These are phyloP conservation scores for Trichophyton equinum DNA, from an alignment of 2,329 filamentous ascomycete species.

Conservation along the genomic window DNA sequence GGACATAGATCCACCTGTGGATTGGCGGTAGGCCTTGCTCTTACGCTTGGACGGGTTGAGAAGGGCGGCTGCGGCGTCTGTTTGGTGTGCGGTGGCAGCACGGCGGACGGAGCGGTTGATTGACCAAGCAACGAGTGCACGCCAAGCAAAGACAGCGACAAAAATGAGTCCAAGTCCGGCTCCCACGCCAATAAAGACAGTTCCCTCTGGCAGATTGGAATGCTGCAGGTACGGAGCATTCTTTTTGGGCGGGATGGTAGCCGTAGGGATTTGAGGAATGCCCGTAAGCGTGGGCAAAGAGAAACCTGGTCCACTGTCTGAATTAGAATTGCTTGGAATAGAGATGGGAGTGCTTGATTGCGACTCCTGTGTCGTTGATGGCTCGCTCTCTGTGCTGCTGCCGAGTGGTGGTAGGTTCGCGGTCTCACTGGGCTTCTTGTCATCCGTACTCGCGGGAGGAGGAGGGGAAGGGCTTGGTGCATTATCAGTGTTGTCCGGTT, in stretches of 20 bases:
- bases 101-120: slow-evolving; percentile 83
- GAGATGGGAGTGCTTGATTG: background rate
- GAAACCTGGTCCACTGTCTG: slow-evolving; percentile 11
- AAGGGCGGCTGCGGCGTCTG: slow-evolving; percentile 53
- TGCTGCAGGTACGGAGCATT: slow-evolving; percentile 86
- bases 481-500: slow-evolving; percentile 14
- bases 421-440: slow-evolving; percentile 12
- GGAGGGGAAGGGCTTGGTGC: slow-evolving; percentile 11
- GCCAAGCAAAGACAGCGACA: slow-evolving; percentile 74
- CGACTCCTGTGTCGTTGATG: slow-evolving; percentile 13
- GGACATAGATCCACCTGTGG: slow-evolving; percentile 36
- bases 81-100: slow-evolving; percentile 60
- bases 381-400: slow-evolving; percentile 16
- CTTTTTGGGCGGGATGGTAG: slow-evolving; percentile 67
- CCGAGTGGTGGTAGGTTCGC: slow-evolving; percentile 14
- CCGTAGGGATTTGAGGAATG: slow-evolving; percentile 52
- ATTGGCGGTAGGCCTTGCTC: slow-evolving; percentile 20
- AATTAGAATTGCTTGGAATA: slow-evolving; percentile 12
- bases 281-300: slow-evolving; percentile 44
- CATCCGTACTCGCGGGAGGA: slow-evolving; percentile 10
- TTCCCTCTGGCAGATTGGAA: slow-evolving; percentile 75
- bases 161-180: slow-evolving; percentile 74
- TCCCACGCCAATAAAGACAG: slow-evolving; percentile 90
- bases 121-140: slow-evolving; percentile 73
- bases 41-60: slow-evolving; percentile 30